Evolutionary conservation across 108 stramenopile species (phyloP).

Genomic region (Hondaea fermentalgiana): DNA sequence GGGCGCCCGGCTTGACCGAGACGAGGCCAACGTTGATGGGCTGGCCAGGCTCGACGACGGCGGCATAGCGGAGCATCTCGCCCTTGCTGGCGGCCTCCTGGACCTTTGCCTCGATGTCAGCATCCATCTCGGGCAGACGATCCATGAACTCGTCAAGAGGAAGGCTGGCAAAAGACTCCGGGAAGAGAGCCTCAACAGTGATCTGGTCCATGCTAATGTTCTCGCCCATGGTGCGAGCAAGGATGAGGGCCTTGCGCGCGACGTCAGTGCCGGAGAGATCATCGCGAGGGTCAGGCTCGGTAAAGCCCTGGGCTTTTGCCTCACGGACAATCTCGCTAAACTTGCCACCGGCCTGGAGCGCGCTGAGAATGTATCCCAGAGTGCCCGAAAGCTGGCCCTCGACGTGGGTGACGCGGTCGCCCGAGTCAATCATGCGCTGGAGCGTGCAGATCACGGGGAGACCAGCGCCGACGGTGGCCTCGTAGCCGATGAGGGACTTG

Average conservation of each 20-base stretch:
- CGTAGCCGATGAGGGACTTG: slow-evolving; percentile 19
- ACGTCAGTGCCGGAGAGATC: slow-evolving; percentile 57
- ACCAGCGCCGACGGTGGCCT: slow-evolving; percentile 53
- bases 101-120: slow-evolving; percentile 19
- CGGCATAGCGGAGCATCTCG: slow-evolving; percentile 48
- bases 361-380: slow-evolving; percentile 47
- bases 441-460: slow-evolving; percentile 47
- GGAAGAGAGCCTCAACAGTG: slow-evolving; percentile 45
- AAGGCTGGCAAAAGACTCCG: slow-evolving; percentile 32
- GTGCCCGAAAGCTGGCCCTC: slow-evolving; percentile 51
- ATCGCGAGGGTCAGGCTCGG: slow-evolving; percentile 52
- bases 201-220: slow-evolving; percentile 36
- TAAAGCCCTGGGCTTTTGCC: slow-evolving; percentile 51
- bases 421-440: slow-evolving; percentile 37
- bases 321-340: slow-evolving; percentile 44
- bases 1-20: neutral
- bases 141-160: slow-evolving; percentile 50
- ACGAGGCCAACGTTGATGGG: slow-evolving; percentile 37
- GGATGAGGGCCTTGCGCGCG: slow-evolving; percentile 54
- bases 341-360: slow-evolving; percentile 42
- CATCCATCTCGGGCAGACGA: slow-evolving; percentile 36
- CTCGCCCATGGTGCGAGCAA: slow-evolving; percentile 47
- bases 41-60: slow-evolving; percentile 42
- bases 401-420: slow-evolving; percentile 38
- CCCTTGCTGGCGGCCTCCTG: slow-evolving; percentile 33